Evolutionary conservation across 164 flowering plant genomes (phyloP).

Genomic region (Dillenia suffruticosa): DNA sequence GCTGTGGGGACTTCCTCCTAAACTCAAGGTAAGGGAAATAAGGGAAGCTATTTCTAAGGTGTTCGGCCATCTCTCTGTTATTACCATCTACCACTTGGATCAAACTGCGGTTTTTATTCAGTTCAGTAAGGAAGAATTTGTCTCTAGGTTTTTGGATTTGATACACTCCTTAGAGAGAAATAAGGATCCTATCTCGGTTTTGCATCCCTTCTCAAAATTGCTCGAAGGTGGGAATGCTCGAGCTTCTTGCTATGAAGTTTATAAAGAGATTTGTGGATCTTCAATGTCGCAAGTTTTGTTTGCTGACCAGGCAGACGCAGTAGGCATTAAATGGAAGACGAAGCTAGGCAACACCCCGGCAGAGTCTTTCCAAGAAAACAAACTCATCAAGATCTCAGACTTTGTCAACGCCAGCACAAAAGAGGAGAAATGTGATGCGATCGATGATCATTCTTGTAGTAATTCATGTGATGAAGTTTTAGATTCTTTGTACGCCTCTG

Average conservation of each 20-base stretch:
- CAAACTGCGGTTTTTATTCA: constrained; percentile 74
- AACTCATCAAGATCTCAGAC: background rate
- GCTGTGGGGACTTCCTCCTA: constrained; percentile 71
- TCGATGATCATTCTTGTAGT: constrained; percentile 3
- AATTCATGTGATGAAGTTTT: constrained; percentile 17
- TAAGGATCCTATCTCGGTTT: constrained; percentile 49
- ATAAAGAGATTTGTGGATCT: constrained; percentile 71
- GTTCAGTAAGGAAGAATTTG: constrained; percentile 58
- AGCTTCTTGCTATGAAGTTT: constrained; percentile 65
- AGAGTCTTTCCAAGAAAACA: constrained; percentile 6
- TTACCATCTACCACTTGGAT: constrained; percentile 58
- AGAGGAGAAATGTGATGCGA: background rate
- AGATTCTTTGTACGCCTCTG: constrained; percentile 19
- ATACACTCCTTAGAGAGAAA: constrained; percentile 50
- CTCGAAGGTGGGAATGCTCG: constrained; percentile 61
- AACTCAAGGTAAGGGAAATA: constrained; percentile 48
- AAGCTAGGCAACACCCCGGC: constrained; percentile 12
- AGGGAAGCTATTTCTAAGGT: constrained; percentile 55
- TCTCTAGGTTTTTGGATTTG: constrained; percentile 51
- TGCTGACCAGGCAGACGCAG: constrained; percentile 79
- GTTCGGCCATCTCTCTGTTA: constrained; percentile 55
- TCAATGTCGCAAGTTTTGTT: constrained; percentile 50
- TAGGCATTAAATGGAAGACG: constrained; percentile 37
- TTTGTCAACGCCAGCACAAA: constrained; percentile 4
- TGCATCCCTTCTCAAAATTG: constrained; percentile 72